Percentiles rank a stretch among this genome's conserved stretches.
These are phyloP conservation scores for Pisolithus tinctorius DNA, from an alignment of 768 basidiomycete genomes.

Conservation along the genomic window DNA sequence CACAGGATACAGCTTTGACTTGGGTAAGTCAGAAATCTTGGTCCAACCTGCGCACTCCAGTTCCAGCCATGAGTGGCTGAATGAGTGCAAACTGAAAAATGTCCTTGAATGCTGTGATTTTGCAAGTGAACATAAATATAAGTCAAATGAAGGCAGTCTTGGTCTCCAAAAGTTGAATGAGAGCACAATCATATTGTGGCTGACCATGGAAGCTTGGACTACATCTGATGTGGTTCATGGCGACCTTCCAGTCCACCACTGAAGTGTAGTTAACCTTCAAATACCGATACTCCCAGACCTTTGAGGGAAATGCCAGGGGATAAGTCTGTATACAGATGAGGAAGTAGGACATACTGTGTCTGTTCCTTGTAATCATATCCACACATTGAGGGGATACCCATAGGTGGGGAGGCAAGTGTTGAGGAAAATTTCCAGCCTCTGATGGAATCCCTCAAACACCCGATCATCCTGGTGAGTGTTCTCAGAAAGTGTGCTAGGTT, in stretches of 20 bases:
- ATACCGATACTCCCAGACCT: neutral
- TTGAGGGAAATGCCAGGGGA: too few species aligned
- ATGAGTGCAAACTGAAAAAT: conserved; percentile 6
- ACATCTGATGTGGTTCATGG: conserved; percentile 23
- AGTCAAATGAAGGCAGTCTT: conserved; percentile 11
- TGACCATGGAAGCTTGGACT: conserved; percentile 23
- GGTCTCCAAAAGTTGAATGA: conserved; percentile 8
- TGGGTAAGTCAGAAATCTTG: too few species aligned
- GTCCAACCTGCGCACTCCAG: neutral
- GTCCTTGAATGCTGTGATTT: conserved; percentile 1
- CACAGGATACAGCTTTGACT: too few species aligned
- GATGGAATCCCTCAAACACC: too few species aligned
- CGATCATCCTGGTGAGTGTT: too few species aligned
- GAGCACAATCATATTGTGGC: conserved; percentile 22
- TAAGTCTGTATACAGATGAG: too few species aligned
- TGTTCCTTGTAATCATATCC: too few species aligned
- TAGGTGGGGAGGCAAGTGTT: too few species aligned
- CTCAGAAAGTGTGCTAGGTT: too few species aligned
- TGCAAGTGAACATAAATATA: conserved; percentile 16
- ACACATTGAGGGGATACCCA: too few species aligned
- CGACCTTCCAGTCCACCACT: conserved; percentile 20
- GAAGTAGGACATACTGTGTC: too few species aligned
- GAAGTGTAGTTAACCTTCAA: conserved; percentile 25
- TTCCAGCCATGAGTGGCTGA: conserved; percentile 10
- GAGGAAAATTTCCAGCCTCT: too few species aligned